phyloP scores from a whole-genome alignment of 2,329 filamentous ascomycete genomes.

The Gyromitra esculenta region DNA sequence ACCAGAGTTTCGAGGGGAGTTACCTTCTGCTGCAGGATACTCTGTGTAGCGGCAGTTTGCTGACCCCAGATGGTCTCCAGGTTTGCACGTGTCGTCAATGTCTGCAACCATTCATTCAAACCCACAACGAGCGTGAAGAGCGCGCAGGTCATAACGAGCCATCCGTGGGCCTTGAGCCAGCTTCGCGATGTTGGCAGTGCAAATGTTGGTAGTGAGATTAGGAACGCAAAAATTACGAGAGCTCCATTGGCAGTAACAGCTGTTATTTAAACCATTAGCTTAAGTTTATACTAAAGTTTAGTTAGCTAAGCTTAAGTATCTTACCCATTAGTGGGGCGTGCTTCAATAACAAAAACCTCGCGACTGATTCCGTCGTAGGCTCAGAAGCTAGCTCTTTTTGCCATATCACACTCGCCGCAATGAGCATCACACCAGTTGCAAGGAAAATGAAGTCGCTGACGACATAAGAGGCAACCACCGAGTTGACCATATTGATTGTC shows the following conservation, averaged over 20 bases:
- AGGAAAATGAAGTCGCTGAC: slow-evolving; percentile 66
- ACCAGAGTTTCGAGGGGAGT: slow-evolving; percentile 9
- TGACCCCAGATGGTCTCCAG: slow-evolving; percentile 70
- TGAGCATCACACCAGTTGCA: slow-evolving; percentile 64
- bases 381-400: slow-evolving; percentile 61
- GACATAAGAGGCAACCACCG: slow-evolving; percentile 66
- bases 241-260: slow-evolving; percentile 77
- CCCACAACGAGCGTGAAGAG: slow-evolving; percentile 74
- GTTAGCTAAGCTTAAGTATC: slow-evolving; percentile 54
- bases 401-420: slow-evolving; percentile 66
- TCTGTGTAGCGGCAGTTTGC: slow-evolving; percentile 69
- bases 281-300: slow-evolving; percentile 34
- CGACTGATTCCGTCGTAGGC: slow-evolving; percentile 65
- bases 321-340: slow-evolving; percentile 67
- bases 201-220: slow-evolving; percentile 76
- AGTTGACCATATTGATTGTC: slow-evolving; percentile 63
- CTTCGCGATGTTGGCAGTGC: slow-evolving; percentile 72
- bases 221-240: slow-evolving; percentile 76
- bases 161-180: slow-evolving; percentile 76
- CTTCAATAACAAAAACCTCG: slow-evolving; percentile 65
- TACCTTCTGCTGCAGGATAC: slow-evolving; percentile 76
- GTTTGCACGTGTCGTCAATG: slow-evolving; percentile 72
- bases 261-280: slow-evolving; percentile 58
- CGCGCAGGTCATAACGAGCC: slow-evolving; percentile 70
- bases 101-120: slow-evolving; percentile 76